Conservation (phyloP, 2,329 filamentous ascomycete genomes). For the Phialophora macrospora region DNA sequence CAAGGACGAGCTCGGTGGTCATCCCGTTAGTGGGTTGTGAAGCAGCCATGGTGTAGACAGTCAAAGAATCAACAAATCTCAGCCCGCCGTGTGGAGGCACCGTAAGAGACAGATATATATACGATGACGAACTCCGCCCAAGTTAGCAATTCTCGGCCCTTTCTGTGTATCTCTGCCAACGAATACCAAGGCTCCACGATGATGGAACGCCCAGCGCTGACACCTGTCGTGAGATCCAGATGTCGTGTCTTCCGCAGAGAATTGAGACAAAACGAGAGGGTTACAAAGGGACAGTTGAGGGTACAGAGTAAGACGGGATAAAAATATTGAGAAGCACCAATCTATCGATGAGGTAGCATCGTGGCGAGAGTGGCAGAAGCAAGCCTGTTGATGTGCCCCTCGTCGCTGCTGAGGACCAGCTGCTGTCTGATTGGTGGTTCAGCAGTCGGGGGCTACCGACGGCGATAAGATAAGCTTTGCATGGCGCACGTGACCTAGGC, state of each 20-base stretch:
- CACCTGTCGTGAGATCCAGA: not conserved
- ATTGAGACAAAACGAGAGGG: not conserved
- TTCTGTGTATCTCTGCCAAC: not conserved
- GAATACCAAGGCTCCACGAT: conserved; percentile 3
- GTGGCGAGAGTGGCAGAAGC: not conserved
- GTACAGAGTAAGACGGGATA: not conserved
- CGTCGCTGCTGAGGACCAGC: not conserved
- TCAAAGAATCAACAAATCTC: not conserved
- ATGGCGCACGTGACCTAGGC: not conserved
- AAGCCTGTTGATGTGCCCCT: conserved; percentile 6
- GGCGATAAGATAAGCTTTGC: conserved; percentile 1
- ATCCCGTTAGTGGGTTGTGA: conserved; percentile 23
- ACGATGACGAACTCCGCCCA: not conserved
- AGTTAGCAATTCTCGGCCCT: not conserved
- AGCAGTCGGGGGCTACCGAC: conserved; percentile 5
- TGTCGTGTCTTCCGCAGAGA: not conserved
- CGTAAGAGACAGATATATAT: not conserved
- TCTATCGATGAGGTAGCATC: not conserved
- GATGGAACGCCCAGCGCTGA: conserved; percentile 1
- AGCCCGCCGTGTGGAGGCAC: not conserved
- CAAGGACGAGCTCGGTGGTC: conserved; percentile 31
- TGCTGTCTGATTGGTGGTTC: conserved; percentile 2
- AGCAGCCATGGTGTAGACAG: conserved; percentile 23
- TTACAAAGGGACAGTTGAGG: not conserved
- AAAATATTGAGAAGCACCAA: not conserved